A percentile compares a stretch with the other conserved stretches of the same genome.
These are phyloP conservation scores for Myxozyma monticola DNA, from an alignment of 805 yeast species.

Conservation along the genomic window DNA sequence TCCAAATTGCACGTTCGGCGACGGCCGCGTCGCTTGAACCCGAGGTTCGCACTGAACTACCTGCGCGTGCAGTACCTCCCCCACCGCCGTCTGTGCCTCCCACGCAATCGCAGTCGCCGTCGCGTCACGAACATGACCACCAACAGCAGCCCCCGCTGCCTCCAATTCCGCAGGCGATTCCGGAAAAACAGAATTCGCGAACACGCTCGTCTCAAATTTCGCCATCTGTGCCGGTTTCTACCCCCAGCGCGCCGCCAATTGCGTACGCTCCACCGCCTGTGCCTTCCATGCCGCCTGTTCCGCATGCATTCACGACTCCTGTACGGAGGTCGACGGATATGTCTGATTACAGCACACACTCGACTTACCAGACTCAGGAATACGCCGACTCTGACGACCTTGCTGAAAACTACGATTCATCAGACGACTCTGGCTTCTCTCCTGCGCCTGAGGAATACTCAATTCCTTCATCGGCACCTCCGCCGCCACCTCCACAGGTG, in stretches of 20 bases:
- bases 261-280: slow-evolving; percentile 17
- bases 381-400: slow-evolving; percentile 5
- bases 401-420: slow-evolving; percentile 1
- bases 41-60: no score
- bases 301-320: slow-evolving; percentile 10
- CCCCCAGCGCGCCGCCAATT: slow-evolving; percentile 23
- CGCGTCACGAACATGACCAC: slow-evolving; percentile 10
- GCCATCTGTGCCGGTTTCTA: slow-evolving; percentile 20
- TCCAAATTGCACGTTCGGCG: no score
- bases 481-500: slow-evolving; percentile 28
- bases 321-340: slow-evolving; percentile 7
- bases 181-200: background rate
- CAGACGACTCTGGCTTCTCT: slow-evolving; percentile 54
- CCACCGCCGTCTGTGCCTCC: slow-evolving; percentile 23
- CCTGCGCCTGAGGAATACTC: slow-evolving; percentile 29
- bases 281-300: slow-evolving; percentile 20
- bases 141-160: slow-evolving; percentile 29
- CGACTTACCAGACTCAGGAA: background rate
- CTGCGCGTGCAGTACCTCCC: slow-evolving; percentile 22
- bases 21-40: no score
- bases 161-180: slow-evolving; percentile 10
- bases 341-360: slow-evolving; percentile 4
- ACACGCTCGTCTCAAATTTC: background rate
- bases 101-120: no score
- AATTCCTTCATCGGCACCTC: slow-evolving; percentile 31